Percentiles rank a stretch among this genome's conserved stretches.
phyloP scores from a whole-genome alignment of 176 grass and related monocot species.

The Eremochloa ophiuroides region DNA sequence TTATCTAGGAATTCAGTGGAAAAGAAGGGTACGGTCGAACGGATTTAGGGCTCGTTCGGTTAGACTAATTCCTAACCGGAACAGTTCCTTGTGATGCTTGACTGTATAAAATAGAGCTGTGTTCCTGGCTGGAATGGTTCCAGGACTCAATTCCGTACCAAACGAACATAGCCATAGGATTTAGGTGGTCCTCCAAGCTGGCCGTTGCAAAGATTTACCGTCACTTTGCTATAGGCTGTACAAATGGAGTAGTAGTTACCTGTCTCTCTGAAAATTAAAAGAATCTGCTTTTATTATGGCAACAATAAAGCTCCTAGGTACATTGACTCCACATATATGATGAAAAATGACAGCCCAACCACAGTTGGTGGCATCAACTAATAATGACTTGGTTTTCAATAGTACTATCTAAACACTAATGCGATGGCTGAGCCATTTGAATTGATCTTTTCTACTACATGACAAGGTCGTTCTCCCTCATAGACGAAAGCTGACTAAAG shows the following conservation, averaged over 20 bases:
- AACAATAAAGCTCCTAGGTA: not conserved
- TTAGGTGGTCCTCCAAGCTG: not conserved
- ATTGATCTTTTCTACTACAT: not conserved
- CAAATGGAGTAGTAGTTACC: not conserved
- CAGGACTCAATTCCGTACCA: too few species aligned
- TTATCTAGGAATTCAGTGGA: too few species aligned
- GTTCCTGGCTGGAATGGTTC: too few species aligned
- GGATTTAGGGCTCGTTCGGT: too few species aligned
- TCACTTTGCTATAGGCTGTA: not conserved
- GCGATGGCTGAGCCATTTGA: not conserved
- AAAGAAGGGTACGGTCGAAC: too few species aligned
- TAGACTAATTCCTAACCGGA: too few species aligned
- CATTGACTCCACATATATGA: constrained; percentile 15
- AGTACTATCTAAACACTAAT: not conserved
- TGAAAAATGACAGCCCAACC: constrained; percentile 40
- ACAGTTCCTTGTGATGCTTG: too few species aligned
- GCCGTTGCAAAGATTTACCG: not conserved
- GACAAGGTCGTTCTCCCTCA: constrained; percentile 2
- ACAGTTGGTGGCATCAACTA: constrained; percentile 1
- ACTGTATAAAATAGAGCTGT: too few species aligned
- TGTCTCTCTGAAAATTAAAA: not conserved
- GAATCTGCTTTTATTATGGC: not conserved
- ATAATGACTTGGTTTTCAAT: not conserved
- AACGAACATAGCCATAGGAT: too few species aligned
- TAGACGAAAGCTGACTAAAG: constrained; percentile 1